Conservation (phyloP, 345 rosid genomes). For the Noccaea bulbosa region DNA sequence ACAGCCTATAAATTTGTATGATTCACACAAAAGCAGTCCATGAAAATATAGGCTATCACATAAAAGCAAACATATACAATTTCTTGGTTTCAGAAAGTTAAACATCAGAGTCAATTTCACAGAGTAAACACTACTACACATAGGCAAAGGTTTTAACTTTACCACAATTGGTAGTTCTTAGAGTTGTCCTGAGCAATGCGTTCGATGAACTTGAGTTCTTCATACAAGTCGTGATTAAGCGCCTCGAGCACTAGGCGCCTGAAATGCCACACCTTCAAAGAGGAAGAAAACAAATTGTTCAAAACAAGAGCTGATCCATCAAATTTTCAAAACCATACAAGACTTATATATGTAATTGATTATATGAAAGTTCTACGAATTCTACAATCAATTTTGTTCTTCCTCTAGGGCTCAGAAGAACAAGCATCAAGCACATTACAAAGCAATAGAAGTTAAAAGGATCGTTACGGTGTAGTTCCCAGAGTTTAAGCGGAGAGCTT, state of each 20-base stretch:
- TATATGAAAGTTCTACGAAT: not conserved
- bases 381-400: not conserved
- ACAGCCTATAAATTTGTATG: not conserved
- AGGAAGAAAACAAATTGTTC: not conserved
- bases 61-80: not conserved
- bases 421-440: not conserved
- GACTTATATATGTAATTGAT: not conserved
- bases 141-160: constrained; percentile 31
- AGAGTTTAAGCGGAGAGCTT: constrained; percentile 66
- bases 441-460: not conserved
- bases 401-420: constrained; percentile 3
- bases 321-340: not conserved
- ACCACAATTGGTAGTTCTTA: constrained; percentile 96
- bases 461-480: constrained; percentile 82
- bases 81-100: no score
- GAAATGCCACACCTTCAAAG: constrained; percentile 88
- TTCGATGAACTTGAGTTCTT: constrained; percentile 65
- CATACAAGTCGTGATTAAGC: constrained; percentile 49
- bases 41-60: not conserved
- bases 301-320: not conserved
- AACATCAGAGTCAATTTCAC: no score
- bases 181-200: constrained; percentile 63
- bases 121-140: not conserved
- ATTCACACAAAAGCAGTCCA: not conserved
- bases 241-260: constrained; percentile 73